These are phyloP conservation scores for Volvox carteri DNA, from an alignment of 163 green algal species.

Conservation along the genomic window DNA sequence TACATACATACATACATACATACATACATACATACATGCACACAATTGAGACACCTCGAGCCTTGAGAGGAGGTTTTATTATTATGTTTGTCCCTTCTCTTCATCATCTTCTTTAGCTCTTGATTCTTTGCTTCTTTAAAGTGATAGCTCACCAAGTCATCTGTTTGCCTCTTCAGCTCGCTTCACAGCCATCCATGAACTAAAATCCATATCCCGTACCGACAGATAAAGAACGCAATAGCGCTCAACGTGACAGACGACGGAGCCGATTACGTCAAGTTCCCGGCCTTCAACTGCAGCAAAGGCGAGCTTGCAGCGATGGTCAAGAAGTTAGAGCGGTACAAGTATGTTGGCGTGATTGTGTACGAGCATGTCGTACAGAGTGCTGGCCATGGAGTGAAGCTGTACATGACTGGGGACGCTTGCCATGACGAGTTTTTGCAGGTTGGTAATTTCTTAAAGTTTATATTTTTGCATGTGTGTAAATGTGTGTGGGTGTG, in stretches of 20 bases:
- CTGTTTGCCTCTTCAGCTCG: too few species aligned
- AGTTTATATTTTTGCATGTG: too few species aligned
- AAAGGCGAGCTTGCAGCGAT: background rate
- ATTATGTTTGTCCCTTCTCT: too few species aligned
- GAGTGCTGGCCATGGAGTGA: conserved; percentile 34
- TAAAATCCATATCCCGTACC: too few species aligned
- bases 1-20: too few species aligned
- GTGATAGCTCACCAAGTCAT: too few species aligned
- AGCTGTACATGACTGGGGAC: conserved; percentile 12
- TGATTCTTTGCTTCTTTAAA: too few species aligned
- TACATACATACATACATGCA: too few species aligned
- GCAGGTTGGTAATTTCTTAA: background rate
- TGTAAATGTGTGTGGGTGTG: background rate
- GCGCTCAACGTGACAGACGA: conserved; percentile 34
- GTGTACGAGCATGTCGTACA: conserved; percentile 53
- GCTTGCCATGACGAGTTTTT: conserved; percentile 48
- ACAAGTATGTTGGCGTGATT: conserved; percentile 36
- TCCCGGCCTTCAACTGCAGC: conserved; percentile 7
- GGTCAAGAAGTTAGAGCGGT: background rate
- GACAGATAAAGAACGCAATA: conserved; percentile 26
- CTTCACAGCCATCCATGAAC: too few species aligned
- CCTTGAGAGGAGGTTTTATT: too few species aligned
- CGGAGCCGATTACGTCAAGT: background rate
- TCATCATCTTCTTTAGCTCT: too few species aligned
- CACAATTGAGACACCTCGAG: too few species aligned